Conservation (phyloP, 1,284 basidiomycete genomes). For the Puccinia polysora region DNA sequence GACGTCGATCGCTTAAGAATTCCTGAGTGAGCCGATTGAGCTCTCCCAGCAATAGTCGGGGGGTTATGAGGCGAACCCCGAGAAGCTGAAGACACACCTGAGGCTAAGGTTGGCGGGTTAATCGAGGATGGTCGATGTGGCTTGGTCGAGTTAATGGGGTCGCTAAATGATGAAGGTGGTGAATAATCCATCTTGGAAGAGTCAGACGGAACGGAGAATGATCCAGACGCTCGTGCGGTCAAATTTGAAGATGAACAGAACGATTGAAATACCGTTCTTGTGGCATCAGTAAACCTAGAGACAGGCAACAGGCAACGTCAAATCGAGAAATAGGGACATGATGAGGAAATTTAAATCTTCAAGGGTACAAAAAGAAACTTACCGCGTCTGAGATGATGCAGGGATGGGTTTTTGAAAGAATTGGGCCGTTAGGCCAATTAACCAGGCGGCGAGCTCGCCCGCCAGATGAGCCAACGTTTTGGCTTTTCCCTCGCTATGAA, state of each 20-base stretch:
- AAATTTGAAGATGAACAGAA: constrained; percentile 17
- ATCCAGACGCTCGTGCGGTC: not conserved
- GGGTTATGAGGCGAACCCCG: constrained; percentile 19
- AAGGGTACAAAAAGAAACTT: constrained; percentile 1
- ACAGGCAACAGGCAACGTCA: not conserved
- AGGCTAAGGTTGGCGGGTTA: constrained; percentile 13
- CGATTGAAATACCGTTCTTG: constrained; percentile 10
- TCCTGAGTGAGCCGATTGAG: not conserved
- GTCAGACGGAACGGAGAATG: not conserved
- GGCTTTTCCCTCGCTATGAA: constrained; percentile 10
- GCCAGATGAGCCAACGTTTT: constrained; percentile 13
- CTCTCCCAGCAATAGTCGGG: not conserved
- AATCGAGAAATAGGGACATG: not conserved
- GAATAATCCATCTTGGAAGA: not conserved
- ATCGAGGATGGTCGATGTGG: not conserved
- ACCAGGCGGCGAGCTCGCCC: constrained; percentile 1
- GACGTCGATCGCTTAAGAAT: not conserved
- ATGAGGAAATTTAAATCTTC: not conserved
- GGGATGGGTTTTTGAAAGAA: constrained; percentile 5
- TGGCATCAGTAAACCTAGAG: constrained; percentile 17
- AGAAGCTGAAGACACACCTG: constrained; percentile 7
- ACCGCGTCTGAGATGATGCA: constrained; percentile 21
- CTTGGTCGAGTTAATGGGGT: not conserved
- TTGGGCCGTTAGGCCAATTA: constrained; percentile 17
- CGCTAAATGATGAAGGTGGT: constrained; percentile 6